Base-by-base conservation (phyloP, 2,329 filamentous ascomycete species). In the Colletotrichum musae region DNA sequence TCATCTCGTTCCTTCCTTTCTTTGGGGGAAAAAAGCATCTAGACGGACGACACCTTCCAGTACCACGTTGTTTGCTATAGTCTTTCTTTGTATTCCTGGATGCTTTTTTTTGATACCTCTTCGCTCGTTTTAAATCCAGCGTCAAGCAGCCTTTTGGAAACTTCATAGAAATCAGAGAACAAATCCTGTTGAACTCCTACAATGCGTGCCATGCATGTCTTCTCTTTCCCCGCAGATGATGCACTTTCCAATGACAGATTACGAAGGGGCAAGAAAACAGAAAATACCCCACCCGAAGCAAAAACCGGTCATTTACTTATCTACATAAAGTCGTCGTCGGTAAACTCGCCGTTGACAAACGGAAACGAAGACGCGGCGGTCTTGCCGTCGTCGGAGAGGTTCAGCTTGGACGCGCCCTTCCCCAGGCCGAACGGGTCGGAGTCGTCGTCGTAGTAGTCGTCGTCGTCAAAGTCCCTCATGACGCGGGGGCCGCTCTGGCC, bases 261-360 rank as follows among this genome's bases (percentile, higher is more conserved):
- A 10, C 9, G 32, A 9, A 32, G 7, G 28, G 10, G 21, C 21
- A 7, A 32, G 16, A 50, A 50, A 50, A 12, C 5, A 50, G 21
- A 50, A 50, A 0, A 50, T 24, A 18, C 4, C 9, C 9, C 21
- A 24, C 4, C 32, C 32, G 7, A 36, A 36, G 21, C 10, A 36
- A 9, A 36, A 36, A 3, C 32, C 32, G 32, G 7, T 36, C 32
- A 36, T 36, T 10, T 36, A 10, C 32, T 36, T 36, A 36, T 74
- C 70, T 79, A 81, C 83, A 85, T 85, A 18, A 85, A 85, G 68
- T 83, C 79, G 50, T 85, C 83, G 68, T 84, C 83, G 16, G 83
- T 75, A 59, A 77, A 81, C 71, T 76, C 68, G 28, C 66, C 72
- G 50, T 74, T 76, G 9, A 36, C 32, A 36, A 36, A 36, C 32